Percentiles rank a stretch among this genome's conserved stretches.
These are phyloP conservation scores for Apiotrichum gracile DNA, from an alignment of 1,284 basidiomycete species.

Conservation along the genomic window DNA sequence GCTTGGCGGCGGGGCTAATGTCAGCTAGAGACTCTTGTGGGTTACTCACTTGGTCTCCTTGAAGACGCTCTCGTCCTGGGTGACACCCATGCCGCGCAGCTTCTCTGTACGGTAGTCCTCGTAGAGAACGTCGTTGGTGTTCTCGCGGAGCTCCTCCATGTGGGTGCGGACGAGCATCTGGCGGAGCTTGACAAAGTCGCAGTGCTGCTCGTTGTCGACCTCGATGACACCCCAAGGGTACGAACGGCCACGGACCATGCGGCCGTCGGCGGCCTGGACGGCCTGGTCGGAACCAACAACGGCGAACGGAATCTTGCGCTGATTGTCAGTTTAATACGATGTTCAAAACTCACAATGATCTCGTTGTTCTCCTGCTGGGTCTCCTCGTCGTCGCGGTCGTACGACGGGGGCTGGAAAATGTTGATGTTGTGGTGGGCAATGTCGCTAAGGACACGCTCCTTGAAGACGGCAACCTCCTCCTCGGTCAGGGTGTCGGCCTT, in stretches of 20 bases:
- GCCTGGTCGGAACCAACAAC: constrained; percentile 85
- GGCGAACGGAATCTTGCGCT: constrained; percentile 93
- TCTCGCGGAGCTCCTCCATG: constrained; percentile 95
- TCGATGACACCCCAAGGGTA: constrained; percentile 98
- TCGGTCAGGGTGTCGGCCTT: constrained; percentile 95
- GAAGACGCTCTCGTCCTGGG: constrained; percentile 93
- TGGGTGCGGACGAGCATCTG: constrained; percentile 97
- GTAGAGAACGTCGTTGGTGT: constrained; percentile 87
- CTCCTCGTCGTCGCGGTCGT: constrained; percentile 96
- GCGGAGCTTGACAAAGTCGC: constrained; percentile 95
- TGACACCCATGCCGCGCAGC: constrained; percentile 87
- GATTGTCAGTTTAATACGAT: not conserved
- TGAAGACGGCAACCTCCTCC: constrained; percentile 86
- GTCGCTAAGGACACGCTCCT: constrained; percentile 81
- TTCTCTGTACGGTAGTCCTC: constrained; percentile 97
- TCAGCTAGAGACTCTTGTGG: not conserved
- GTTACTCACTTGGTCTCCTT: constrained; percentile 87
- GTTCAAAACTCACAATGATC: constrained; percentile 58
- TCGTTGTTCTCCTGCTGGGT: constrained; percentile 91
- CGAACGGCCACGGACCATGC: constrained; percentile 79
- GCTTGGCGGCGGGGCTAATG: constrained; percentile 78
- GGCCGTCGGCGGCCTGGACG: constrained; percentile 75
- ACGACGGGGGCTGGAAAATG: constrained; percentile 91
- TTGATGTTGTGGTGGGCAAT: constrained; percentile 88
- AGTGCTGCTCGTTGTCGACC: constrained; percentile 96